phyloP scores from a whole-genome alignment of 495 filamentous ascomycete genomes.

The Hypoxylon trugodes region DNA sequence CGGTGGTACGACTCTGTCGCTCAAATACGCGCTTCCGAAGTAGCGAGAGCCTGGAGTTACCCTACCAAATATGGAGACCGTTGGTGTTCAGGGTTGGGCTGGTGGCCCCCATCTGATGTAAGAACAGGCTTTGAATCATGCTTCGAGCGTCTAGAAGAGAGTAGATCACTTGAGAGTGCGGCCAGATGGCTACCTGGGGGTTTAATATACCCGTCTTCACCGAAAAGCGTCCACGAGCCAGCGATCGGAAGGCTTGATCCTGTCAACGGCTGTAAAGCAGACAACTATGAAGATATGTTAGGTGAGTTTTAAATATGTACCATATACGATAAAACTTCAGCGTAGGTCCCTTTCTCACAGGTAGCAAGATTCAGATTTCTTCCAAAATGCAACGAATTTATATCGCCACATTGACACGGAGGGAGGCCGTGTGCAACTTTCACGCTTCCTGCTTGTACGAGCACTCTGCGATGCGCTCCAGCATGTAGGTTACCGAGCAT shows the following conservation, averaged over 20 bases:
- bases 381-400: neutral
- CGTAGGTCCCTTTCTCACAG: too few relatives aligned
- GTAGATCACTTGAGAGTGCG: neutral
- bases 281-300: neutral
- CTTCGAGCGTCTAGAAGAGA: neutral
- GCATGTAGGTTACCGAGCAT: slow-evolving; percentile 19
- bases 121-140: neutral
- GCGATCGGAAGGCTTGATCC: neutral
- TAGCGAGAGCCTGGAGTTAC: slow-evolving; percentile 1
- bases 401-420: neutral
- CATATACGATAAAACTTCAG: neutral
- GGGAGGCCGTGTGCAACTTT: slow-evolving; percentile 3
- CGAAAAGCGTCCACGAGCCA: neutral
- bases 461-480: slow-evolving; percentile 21
- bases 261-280: neutral
- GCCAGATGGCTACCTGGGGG: neutral
- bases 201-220: neutral
- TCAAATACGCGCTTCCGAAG: neutral
- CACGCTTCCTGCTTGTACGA: slow-evolving; percentile 3
- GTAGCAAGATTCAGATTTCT: neutral
- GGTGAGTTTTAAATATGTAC: neutral
- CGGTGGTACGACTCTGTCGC: neutral
- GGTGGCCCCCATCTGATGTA: neutral
- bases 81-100: neutral
- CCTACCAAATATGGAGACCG: neutral